Conservation (phyloP, 164 flowering plant genomes). For the Vitis labrusca region DNA sequence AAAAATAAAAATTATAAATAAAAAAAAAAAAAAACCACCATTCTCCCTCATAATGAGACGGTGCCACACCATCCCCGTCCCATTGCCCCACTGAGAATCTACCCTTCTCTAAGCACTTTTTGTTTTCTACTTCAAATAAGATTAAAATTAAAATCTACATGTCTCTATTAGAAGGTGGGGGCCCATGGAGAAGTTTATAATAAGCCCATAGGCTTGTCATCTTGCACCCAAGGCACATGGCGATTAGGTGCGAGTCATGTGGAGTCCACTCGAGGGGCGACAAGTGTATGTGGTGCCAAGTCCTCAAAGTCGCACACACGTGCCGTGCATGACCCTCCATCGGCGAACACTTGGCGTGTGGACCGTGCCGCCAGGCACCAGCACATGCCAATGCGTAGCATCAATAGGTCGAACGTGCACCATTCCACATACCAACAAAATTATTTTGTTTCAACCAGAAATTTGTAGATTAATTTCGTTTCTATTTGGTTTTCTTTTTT, state of each 20-base stretch:
- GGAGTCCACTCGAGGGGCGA: background rate
- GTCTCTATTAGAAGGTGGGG: slow-evolving; percentile 10
- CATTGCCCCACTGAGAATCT: slow-evolving; percentile 1
- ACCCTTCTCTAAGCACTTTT: slow-evolving; percentile 11
- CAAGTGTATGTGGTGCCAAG: slow-evolving; percentile 7
- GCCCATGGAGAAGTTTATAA: background rate
- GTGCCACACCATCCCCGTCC: background rate
- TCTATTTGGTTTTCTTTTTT: no score
- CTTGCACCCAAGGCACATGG: slow-evolving; percentile 24
- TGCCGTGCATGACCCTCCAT: slow-evolving; percentile 10
- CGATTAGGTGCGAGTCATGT: slow-evolving; percentile 18
- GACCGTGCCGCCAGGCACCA: slow-evolving; percentile 19
- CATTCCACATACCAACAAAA: no score
- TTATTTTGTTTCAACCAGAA: no score
- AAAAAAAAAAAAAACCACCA: background rate
- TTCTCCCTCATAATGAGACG: background rate
- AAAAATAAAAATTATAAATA: background rate
- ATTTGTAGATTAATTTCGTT: no score
- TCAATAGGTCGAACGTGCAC: slow-evolving; percentile 13
- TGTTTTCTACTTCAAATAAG: background rate
- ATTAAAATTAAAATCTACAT: background rate
- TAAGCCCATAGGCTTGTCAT: slow-evolving; percentile 19
- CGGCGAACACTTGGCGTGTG: slow-evolving; percentile 20
- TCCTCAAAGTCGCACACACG: slow-evolving; percentile 13
- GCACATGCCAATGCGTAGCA: slow-evolving; percentile 11